These are phyloP conservation scores for Lactifluus subvellereus DNA, from an alignment of 768 basidiomycete genomes.

Conservation along the genomic window DNA sequence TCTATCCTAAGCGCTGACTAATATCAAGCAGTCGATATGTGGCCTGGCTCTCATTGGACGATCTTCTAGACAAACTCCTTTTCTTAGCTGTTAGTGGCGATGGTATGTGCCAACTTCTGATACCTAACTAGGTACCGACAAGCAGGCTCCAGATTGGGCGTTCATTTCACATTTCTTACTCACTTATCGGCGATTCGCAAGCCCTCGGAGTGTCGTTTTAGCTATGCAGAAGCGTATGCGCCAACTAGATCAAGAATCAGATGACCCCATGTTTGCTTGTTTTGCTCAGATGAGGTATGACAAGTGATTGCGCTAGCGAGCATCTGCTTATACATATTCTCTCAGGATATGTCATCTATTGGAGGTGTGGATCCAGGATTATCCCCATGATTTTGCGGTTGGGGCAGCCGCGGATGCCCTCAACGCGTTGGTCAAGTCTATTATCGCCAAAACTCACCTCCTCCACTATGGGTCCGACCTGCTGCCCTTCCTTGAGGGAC, in stretches of 20 bases:
- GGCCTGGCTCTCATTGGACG: constrained; percentile 72
- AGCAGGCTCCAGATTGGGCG: constrained; percentile 50
- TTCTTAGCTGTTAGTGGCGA: constrained; percentile 83
- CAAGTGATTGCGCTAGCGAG: neutral
- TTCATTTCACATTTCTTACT: constrained; percentile 78
- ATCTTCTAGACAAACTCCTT: constrained; percentile 73
- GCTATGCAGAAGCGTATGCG: constrained; percentile 87
- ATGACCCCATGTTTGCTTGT: constrained; percentile 81
- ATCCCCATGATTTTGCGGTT: constrained; percentile 76
- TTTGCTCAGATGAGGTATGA: constrained; percentile 82
- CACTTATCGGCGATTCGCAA: constrained; percentile 78
- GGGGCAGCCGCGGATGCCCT: constrained; percentile 68
- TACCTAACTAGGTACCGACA: constrained; percentile 5
- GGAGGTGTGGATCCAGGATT: constrained; percentile 70
- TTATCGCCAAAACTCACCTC: constrained; percentile 72
- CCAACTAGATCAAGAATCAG: constrained; percentile 61
- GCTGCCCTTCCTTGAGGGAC: constrained; percentile 68
- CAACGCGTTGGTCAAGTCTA: constrained; percentile 69
- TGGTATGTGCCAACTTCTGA: constrained; percentile 40
- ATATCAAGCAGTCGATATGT: constrained; percentile 45
- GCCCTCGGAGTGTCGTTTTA: constrained; percentile 70
- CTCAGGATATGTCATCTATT: constrained; percentile 72
- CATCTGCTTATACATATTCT: constrained; percentile 6
- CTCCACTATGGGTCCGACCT: constrained; percentile 83
- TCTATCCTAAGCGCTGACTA: neutral